Percentiles rank a stretch among this genome's conserved stretches.
Conservation (phyloP, 345 rosid genomes). For the Reutealis trisperma region DNA sequence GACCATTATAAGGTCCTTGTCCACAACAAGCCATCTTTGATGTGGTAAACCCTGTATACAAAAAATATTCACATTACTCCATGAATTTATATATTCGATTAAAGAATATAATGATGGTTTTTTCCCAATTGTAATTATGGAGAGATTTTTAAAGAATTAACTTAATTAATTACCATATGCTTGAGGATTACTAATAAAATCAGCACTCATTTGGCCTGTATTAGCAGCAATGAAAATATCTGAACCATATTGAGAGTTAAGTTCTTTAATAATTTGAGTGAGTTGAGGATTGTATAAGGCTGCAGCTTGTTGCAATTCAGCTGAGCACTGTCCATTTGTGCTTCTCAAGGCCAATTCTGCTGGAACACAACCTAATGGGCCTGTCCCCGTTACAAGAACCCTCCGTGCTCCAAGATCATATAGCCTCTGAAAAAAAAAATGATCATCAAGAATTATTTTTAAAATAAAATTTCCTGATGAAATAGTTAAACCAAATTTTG, state of each 20-base stretch:
- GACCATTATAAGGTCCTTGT: slow-evolving; percentile 25
- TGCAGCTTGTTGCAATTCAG: slow-evolving; percentile 24
- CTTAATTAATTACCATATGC: slow-evolving; percentile 18
- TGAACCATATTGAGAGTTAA: slow-evolving; percentile 19
- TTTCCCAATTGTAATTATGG: too few species aligned
- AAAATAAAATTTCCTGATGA: too few species aligned
- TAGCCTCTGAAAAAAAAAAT: slow-evolving; percentile 14
- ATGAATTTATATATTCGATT: too few species aligned
- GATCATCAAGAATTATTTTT: too few species aligned
- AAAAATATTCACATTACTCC: too few species aligned
- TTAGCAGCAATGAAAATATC: slow-evolving; percentile 28
- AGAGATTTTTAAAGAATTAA: too few species aligned
- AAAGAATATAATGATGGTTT: too few species aligned
- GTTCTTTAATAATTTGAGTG: slow-evolving; percentile 6
- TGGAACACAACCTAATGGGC: slow-evolving; percentile 30
- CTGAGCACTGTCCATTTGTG: slow-evolving; percentile 16
- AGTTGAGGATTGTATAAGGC: slow-evolving; percentile 26
- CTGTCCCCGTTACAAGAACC: slow-evolving; percentile 34
- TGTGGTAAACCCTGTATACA: not conserved
- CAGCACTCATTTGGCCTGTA: not conserved
- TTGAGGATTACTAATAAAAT: slow-evolving; percentile 19
- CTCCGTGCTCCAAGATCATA: slow-evolving; percentile 27
- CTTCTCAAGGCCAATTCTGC: slow-evolving; percentile 30
- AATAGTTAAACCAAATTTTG: too few species aligned
- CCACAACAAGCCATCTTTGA: slow-evolving; percentile 2